These are phyloP conservation scores for Prunus davidiana DNA, from an alignment of 306 rosid species.

Conservation along the genomic window DNA sequence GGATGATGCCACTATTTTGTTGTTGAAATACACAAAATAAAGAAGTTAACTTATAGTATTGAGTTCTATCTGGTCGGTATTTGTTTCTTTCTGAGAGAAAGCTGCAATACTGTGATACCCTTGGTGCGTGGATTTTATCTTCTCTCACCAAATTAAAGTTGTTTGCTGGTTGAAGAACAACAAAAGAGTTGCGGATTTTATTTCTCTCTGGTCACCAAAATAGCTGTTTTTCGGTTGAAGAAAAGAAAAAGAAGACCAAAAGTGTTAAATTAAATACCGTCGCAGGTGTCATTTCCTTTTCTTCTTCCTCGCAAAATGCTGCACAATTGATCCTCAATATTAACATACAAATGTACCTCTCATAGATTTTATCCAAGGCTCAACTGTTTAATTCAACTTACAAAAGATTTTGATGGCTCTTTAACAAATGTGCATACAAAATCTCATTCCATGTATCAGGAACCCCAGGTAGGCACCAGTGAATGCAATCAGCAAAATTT, in stretches of 20 bases:
- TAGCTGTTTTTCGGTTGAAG: not conserved
- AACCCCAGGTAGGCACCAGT: constrained; percentile 95
- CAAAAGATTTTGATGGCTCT: constrained; percentile 42
- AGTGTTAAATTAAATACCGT: not conserved
- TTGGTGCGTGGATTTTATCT: constrained; percentile 4
- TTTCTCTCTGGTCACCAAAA: not conserved
- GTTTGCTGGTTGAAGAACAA: not conserved
- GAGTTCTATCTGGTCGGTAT: not conserved
- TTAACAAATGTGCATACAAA: constrained; percentile 68
- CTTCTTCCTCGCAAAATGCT: not conserved
- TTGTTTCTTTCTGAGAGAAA: not conserved
- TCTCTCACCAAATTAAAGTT: not conserved
- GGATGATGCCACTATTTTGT: not conserved
- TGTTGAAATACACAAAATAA: constrained; percentile 18
- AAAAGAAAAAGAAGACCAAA: constrained; percentile 1
- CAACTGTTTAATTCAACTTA: constrained; percentile 6
- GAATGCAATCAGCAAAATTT: constrained; percentile 77
- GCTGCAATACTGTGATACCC: not conserved
- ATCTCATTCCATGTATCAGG: constrained; percentile 92
- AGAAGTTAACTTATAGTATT: not conserved
- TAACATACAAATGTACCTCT: not conserved
- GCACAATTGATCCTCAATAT: not conserved
- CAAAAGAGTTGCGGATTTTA: not conserved
- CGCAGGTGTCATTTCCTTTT: constrained; percentile 1
- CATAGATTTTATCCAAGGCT: not conserved